phyloP scores from a whole-genome alignment of 139 green algal species.

The Chlorella sp. region DNA sequence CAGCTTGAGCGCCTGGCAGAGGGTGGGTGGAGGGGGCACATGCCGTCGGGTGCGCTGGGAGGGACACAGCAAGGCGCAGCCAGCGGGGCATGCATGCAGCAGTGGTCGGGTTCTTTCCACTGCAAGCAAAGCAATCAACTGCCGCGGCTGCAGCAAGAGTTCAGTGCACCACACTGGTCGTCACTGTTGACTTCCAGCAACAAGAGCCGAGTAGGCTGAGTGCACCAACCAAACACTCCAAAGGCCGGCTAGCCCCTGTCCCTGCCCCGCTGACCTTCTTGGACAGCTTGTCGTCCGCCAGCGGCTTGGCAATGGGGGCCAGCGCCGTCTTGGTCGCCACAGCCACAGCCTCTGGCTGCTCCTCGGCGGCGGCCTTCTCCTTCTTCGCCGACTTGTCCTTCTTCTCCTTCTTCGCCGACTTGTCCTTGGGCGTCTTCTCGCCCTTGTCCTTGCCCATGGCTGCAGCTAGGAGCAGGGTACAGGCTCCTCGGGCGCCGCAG shows the following conservation, averaged over 20 bases:
- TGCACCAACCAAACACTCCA: too few relatives aligned
- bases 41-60: too few relatives aligned
- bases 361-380: not conserved
- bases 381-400: conserved; percentile 34
- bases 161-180: too few relatives aligned
- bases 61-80: too few relatives aligned
- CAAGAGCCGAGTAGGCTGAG: too few relatives aligned
- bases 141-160: too few relatives aligned
- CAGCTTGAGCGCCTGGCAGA: conserved; percentile 81
- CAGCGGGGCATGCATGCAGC: too few relatives aligned
- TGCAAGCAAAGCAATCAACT: too few relatives aligned
- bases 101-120: too few relatives aligned
- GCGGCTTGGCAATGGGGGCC: conserved; percentile 88
- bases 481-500: too few relatives aligned
- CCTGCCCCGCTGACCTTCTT: conserved; percentile 75
- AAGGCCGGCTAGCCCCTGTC: too few relatives aligned
- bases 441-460: conserved; percentile 26
- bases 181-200: too few relatives aligned
- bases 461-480: not conserved
- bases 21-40: not conserved
- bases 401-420: conserved; percentile 49
- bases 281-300: conserved; percentile 93
- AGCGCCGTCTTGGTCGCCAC: conserved; percentile 22
- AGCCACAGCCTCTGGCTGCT: not conserved
- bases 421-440: conserved; percentile 35